Evolutionary conservation across 768 basidiomycete genomes (phyloP), one percentile per base, ranked within the genome.

Genomic region (Pleurotus platypus): DNA sequence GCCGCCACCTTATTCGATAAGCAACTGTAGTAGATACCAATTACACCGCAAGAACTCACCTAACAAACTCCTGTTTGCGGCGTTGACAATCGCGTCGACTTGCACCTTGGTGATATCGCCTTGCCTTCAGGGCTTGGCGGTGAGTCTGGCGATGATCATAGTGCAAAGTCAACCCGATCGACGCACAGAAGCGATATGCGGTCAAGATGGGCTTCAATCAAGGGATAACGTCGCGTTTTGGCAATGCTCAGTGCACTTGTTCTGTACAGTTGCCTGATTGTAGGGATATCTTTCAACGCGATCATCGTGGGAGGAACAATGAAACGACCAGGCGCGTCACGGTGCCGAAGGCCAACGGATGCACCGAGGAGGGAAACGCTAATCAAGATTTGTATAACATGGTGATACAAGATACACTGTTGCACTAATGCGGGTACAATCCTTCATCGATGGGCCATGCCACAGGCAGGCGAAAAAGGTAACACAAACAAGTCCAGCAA

Each of bases 11-110:
- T 45, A n/a, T 16, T 7, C 58, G n/a, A 58, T 16, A 49, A 47
- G 42, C 13, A 56, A 22, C 43, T 30, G 11, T 56, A 16, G 47
- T 38, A 12, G 16, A 55, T 38, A 40, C 8, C 1, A 62, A 71
- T 62, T 66, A 1, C 68, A 66, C 7, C 12, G 53, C 2, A 20
- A 26, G 22, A 49, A 70, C 72, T 56, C 42, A 90, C 91, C 91
- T 48, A 87, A 72, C 37, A 94, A 73, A 49, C 80, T 80, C 46
- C 75, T 75, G 64, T 93, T 93, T 5, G 91, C 92, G 11, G 92
- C 92, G 64, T 92, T 93, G 26, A 93, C 91, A 56, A 93, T 86
- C 0, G 83, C 73, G 66, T 92, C 90, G 9, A 89, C 72, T 51
- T 84, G 76, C 18, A 93, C 66, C 56, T 75, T 73, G 2, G 91